Conservation (phyloP, 371 early-diverging fungal species). For the Lichtheimia ornata region DNA sequence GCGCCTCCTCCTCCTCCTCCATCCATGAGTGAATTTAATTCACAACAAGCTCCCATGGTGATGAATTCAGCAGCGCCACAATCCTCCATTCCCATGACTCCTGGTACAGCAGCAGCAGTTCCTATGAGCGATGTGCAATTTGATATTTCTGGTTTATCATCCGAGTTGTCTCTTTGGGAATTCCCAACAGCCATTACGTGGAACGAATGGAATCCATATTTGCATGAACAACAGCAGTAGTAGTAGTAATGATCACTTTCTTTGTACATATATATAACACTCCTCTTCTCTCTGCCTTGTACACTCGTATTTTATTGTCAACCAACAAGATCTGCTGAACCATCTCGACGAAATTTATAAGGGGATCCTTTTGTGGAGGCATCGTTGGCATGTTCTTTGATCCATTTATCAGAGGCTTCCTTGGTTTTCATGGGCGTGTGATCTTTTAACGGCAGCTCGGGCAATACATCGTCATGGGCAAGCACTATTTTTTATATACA, state of each 20-base stretch:
- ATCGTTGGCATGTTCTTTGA: slow-evolving; percentile 4
- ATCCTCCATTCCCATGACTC: too few relatives aligned
- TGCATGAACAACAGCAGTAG: background rate
- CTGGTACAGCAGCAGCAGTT: background rate
- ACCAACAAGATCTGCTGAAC: slow-evolving; percentile 11
- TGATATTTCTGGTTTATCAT: slow-evolving; percentile 25
- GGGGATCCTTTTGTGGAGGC: background rate
- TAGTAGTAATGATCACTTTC: too few relatives aligned
- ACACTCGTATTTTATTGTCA: background rate
- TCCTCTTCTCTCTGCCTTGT: too few relatives aligned
- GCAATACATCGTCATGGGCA: slow-evolving; percentile 2
- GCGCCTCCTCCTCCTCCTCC: background rate
- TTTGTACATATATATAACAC: too few relatives aligned
- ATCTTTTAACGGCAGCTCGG: background rate
- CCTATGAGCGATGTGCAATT: slow-evolving; percentile 11
- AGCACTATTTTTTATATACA: background rate
- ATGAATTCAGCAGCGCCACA: too few relatives aligned
- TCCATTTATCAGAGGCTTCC: slow-evolving; percentile 4
- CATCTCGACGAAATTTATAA: slow-evolving; percentile 2
- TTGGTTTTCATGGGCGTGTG: slow-evolving; percentile 1
- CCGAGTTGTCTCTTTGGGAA: slow-evolving; percentile 35
- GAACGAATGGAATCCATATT: slow-evolving; percentile 36
- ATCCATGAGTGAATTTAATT: background rate
- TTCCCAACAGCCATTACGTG: slow-evolving; percentile 32
- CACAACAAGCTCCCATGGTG: too few relatives aligned